These are phyloP conservation scores for Citrus sinensis DNA, from an alignment of 345 rosid genomes.

Conservation along the genomic window DNA sequence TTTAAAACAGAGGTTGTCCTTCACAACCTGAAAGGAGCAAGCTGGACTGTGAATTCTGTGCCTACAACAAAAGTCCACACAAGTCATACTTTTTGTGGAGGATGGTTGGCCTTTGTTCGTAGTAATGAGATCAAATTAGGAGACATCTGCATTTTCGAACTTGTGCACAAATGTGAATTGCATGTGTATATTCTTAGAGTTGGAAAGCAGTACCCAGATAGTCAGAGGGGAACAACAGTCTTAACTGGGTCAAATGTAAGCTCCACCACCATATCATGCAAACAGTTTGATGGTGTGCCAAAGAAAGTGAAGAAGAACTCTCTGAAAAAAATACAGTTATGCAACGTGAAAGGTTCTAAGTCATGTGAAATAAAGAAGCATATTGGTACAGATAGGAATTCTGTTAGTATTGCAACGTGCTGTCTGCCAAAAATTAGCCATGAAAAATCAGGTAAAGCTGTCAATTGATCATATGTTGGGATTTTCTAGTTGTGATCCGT, in stretches of 20 bases:
- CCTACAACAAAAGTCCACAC: slow-evolving; percentile 65
- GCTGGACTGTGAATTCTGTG: slow-evolving; percentile 62
- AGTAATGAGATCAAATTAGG: slow-evolving; percentile 47
- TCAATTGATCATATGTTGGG: not conserved
- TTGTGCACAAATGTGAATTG: slow-evolving; percentile 41
- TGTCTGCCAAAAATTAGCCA: slow-evolving; percentile 21
- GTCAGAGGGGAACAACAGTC: slow-evolving; percentile 26
- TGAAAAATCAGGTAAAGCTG: slow-evolving; percentile 25
- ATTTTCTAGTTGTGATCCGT: not conserved
- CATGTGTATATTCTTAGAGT: slow-evolving; percentile 49
- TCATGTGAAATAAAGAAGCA: slow-evolving; percentile 22
- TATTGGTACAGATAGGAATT: slow-evolving; percentile 16
- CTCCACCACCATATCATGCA: slow-evolving; percentile 16
- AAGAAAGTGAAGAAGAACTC: slow-evolving; percentile 33
- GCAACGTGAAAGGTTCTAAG: slow-evolving; percentile 29
- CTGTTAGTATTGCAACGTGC: slow-evolving; percentile 16
- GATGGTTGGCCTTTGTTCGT: slow-evolving; percentile 68
- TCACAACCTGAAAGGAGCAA: slow-evolving; percentile 44
- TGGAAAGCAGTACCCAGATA: slow-evolving; percentile 32
- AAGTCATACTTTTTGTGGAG: slow-evolving; percentile 63
- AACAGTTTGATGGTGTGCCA: slow-evolving; percentile 21
- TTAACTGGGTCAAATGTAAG: slow-evolving; percentile 22
- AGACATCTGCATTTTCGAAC: slow-evolving; percentile 57
- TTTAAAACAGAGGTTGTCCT: slow-evolving; percentile 54
- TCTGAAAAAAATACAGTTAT: slow-evolving; percentile 24